phyloP scores from a whole-genome alignment of 768 basidiomycete species.

The Chlorophyllum brunneum region DNA sequence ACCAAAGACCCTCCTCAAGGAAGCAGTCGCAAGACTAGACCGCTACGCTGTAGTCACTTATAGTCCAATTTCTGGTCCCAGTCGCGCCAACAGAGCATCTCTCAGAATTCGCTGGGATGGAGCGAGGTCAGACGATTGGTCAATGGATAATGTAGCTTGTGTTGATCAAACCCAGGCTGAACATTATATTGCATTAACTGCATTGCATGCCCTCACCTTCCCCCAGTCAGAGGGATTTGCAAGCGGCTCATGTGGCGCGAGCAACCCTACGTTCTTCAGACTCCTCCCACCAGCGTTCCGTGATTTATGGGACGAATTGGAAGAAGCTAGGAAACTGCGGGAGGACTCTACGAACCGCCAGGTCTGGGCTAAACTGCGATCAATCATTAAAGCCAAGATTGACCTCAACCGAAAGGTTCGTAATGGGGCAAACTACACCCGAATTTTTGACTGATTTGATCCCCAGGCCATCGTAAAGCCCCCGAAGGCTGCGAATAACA shows the following conservation, averaged over 20 bases:
- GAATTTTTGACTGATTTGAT: background rate
- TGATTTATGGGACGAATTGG: slow-evolving; percentile 91
- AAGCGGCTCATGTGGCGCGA: slow-evolving; percentile 36
- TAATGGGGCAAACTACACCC: background rate
- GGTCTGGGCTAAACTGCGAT: slow-evolving; percentile 66
- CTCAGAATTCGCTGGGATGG: slow-evolving; percentile 75
- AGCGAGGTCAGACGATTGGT: slow-evolving; percentile 58
- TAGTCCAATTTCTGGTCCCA: slow-evolving; percentile 57
- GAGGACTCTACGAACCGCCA: slow-evolving; percentile 64
- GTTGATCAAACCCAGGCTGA: slow-evolving; percentile 75
- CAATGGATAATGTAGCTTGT: slow-evolving; percentile 86
- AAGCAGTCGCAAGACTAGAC: slow-evolving; percentile 65
- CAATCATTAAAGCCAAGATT: slow-evolving; percentile 63
- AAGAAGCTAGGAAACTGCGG: slow-evolving; percentile 50
- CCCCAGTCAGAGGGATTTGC: slow-evolving; percentile 62
- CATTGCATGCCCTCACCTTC: slow-evolving; percentile 76
- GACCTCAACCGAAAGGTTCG: slow-evolving; percentile 38
- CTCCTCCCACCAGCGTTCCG: slow-evolving; percentile 79
- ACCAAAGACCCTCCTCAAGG: slow-evolving; percentile 70
- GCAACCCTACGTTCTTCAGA: slow-evolving; percentile 65
- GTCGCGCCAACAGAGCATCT: slow-evolving; percentile 70
- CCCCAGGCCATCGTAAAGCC: slow-evolving; percentile 3
- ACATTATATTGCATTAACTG: slow-evolving; percentile 85
- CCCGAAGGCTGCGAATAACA: background rate
- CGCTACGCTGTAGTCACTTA: slow-evolving; percentile 75